Evolutionary conservation across 371 early-diverging fungal genomes (phyloP), one percentile per base, ranked within the genome.

Genomic region (Mortierella sp.): DNA sequence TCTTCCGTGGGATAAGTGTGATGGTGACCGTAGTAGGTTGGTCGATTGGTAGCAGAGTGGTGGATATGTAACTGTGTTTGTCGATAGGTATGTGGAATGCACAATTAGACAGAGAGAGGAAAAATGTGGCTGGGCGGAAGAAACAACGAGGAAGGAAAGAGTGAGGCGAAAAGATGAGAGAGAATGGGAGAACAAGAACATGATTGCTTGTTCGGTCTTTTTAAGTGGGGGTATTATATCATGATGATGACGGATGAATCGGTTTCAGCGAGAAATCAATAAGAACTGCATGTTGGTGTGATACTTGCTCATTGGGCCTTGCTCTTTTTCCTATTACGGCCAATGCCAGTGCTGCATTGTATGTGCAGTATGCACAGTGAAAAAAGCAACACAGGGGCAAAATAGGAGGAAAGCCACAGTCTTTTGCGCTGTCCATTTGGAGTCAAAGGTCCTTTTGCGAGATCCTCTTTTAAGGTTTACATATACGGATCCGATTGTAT

Each of bases 41-140:
- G 55, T 55, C 55, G 55, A 55, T 55, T 55, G 55, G 55, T 55
- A 24, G 55, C 55, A 55, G 55, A 52, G 24, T 55, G 24, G 2
- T 6, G 55, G 24, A n/a, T 55, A 55, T 55, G 55, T 55, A n/a
- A 24, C 26, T 26, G 57, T 57, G n/a, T 57, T n/a, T 57, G 57
- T 57, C 57, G 57, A 57, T n/a, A 57, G 57, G 57, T 57, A n/a
- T 26, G n/a, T n/a, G 54, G 26, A 57, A 57, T 57, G n/a, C n/a
- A n/a, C 57, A 57, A 57, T 26, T 57, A 24, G 57, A n/a, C n/a
- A 10, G 57, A 54, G 55, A 54, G 55, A 57, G 11, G 57, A 10
- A 57, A 26, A 57, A 57, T n/a, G 57, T 57, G 57, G 57, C n/a
- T 26, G n/a, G 26, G 26, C 26, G 57, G 57, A 57, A 57, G 26